Evolutionary conservation across 2,329 filamentous ascomycete genomes (phyloP), one percentile per base, ranked within the genome.

Genomic region (Colletotrichum lupini): DNA sequence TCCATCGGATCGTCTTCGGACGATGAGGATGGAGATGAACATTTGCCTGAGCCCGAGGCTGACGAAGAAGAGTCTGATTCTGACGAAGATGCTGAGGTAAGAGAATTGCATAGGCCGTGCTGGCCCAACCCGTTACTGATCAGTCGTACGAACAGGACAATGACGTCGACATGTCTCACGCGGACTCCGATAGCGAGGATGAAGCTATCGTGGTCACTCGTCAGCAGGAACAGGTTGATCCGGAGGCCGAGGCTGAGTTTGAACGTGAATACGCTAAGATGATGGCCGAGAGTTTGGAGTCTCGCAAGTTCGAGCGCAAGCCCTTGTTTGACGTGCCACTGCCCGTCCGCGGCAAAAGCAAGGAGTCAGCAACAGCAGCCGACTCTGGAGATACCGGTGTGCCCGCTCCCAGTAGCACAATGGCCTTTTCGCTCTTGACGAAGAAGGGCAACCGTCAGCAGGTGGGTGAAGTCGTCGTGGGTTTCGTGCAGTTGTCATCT

Each of bases 181-280:
- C 85, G 52, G 90, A 90, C 49, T 92, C 88, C 35, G 92, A 92
- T 53, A 93, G 92, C 11, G 92, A 94, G 73, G 95, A 98, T 75
- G 95, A 98, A 81, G 91, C 94, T 28, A 97, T 98, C 77, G 90
- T 98, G 56, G 96, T 99, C 60, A 97, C 95, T 57, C 92, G 95
- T 73, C 93, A 96, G 79, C 94, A 98, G 81, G 95, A 98, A 80
- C 91, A 96, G 77, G 89, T 95, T 69, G 95, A 99, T 76, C 95
- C 96, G 0, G 95, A 98, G 83, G 95, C 93, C 53, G 97, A 99
- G 79, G 97, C 96, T 7, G 97, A 99, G 55, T 99, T 99, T 81
- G 97, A 99, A 80, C 94, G 96, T 78, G 97, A 98, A 83, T 97
- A 98, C 82, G 95, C 97, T 49, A 98, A 97, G 83, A 94, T 99